Percentiles rank a stretch among this genome's conserved stretches.
These are phyloP conservation scores for Batrachochytrium dendrobatidis DNA, from an alignment of 371 early-diverging fungal species.

Conservation along the genomic window DNA sequence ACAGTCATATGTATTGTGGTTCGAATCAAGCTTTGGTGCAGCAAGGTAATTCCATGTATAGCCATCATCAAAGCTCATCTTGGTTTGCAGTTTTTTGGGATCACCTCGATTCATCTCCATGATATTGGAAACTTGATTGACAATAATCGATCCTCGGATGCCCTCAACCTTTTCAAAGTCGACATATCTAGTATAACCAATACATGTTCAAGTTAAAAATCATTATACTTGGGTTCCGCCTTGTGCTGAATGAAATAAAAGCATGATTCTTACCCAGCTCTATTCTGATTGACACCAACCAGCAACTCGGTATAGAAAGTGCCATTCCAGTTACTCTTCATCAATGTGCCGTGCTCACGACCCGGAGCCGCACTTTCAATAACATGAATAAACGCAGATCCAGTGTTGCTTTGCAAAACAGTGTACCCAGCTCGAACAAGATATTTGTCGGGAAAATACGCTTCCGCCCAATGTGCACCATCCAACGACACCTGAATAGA, in stretches of 20 bases:
- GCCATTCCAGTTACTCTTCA: conserved; percentile 82
- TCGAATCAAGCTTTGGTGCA: conserved; percentile 23
- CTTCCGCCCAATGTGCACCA: conserved; percentile 60
- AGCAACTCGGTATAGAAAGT: conserved; percentile 65
- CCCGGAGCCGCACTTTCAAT: conserved; percentile 57
- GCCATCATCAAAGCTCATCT: conserved; percentile 47
- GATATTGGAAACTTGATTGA: conserved; percentile 36
- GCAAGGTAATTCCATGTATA: conserved; percentile 58
- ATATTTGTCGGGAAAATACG: conserved; percentile 70
- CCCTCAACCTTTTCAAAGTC: conserved; percentile 47
- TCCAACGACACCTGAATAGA: conserved; percentile 64
- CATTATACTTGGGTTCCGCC: no score
- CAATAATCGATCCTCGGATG: conserved; percentile 36
- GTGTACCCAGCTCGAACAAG: conserved; percentile 64
- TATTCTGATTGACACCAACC: conserved; percentile 64
- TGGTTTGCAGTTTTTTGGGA: conserved; percentile 29
- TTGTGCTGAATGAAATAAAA: no score
- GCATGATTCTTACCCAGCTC: conserved; percentile 20
- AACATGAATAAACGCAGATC: conserved; percentile 70
- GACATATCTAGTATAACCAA: conserved; percentile 15
- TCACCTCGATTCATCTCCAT: conserved; percentile 15
- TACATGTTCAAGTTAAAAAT: conserved; percentile 1
- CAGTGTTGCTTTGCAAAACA: conserved; percentile 70
- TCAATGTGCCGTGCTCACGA: conserved; percentile 69
- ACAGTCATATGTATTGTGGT: conserved; percentile 32